Evolutionary conservation across 1,284 basidiomycete genomes (phyloP), one percentile per base, ranked within the genome.

Genomic region (Ustilago curta): DNA sequence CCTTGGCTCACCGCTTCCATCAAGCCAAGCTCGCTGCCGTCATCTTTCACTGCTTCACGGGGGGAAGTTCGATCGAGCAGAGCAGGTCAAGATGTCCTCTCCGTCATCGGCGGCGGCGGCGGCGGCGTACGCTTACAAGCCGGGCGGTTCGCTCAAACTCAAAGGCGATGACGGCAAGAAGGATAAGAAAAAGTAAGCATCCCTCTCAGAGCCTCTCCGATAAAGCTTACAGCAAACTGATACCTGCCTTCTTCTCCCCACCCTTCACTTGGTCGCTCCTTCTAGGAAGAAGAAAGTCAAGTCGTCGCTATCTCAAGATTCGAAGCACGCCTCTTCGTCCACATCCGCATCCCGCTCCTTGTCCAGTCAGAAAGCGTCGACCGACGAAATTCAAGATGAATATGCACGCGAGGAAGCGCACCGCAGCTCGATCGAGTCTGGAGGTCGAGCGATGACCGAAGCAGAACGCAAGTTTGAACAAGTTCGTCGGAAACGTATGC

Each of bases 391-490:
- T 1, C n/a, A 32, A 32, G 44, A 61, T 27, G 53, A 29, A 2
- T 40, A 57, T 4, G n/a, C 19, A 11, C 7, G 8, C 2, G 27
- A 32, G 16, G 87, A 89, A 35, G 89, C 88, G 27, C 88, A 88
- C 39, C 85, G 85, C 70, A 88, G 25, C 32, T 23, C 56, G 85
- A n/a, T 53, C 43, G 40, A 39, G 4, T 2, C 55, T 5, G 51
- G 86, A 86, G 66, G 87, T 86, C 42, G 88, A 87, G 78, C 92
- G 91, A 76, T 72, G 88, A 98, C 95, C 1, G 93, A 94, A 32
- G 94, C 95, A 1, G 94, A 97, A 88, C 89, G 89, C 82, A 88
- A 92, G 59, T 97, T 95, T 74, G 93, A 95, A 85, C 92, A 95
- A 86, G 89, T 89, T 12, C 92, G 94, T 87, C 89, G 89, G 81